Evolutionary conservation across 1,284 basidiomycete genomes (phyloP).

Genomic region (Boletellus sp.): DNA sequence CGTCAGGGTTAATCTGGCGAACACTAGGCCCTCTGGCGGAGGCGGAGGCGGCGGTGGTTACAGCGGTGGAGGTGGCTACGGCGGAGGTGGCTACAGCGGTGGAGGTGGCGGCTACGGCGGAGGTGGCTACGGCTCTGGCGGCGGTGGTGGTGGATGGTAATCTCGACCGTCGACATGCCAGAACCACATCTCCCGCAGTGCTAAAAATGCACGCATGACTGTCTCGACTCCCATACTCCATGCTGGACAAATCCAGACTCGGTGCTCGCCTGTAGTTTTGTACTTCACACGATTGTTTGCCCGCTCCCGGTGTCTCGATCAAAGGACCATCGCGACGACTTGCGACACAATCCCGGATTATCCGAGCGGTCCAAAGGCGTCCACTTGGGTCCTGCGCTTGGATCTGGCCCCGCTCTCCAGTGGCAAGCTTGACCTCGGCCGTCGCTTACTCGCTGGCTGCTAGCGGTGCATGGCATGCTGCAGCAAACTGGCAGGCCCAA

Average conservation of each 20-base stretch:
- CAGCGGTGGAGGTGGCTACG: slow-evolving; percentile 1
- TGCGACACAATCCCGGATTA: no score
- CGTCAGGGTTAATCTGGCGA: slow-evolving; percentile 92
- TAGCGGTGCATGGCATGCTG: no score
- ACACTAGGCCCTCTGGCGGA: slow-evolving; percentile 56
- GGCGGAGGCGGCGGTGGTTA: slow-evolving; percentile 16
- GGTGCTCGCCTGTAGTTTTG: slow-evolving; percentile 11
- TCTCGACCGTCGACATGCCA: not conserved
- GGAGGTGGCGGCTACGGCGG: slow-evolving; percentile 7
- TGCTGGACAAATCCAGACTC: slow-evolving; percentile 1
- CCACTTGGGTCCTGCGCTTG: no score
- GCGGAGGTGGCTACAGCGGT: slow-evolving; percentile 12
- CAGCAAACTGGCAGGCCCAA: no score
- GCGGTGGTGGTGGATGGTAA: slow-evolving; percentile 23
- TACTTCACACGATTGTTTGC: slow-evolving; percentile 2
- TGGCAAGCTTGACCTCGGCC: no score
- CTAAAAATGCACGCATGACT: slow-evolving; percentile 14
- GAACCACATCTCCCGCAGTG: not conserved
- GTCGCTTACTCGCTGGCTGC: no score
- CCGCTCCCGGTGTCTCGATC: no score
- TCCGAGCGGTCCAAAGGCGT: no score
- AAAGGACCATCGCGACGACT: no score
- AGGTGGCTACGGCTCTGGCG: slow-evolving; percentile 4
- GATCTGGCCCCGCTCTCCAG: no score
- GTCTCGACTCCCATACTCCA: slow-evolving; percentile 4